Conservation (phyloP, 2,329 filamentous ascomycete genomes). For the Aspergillus ochraceus region DNA sequence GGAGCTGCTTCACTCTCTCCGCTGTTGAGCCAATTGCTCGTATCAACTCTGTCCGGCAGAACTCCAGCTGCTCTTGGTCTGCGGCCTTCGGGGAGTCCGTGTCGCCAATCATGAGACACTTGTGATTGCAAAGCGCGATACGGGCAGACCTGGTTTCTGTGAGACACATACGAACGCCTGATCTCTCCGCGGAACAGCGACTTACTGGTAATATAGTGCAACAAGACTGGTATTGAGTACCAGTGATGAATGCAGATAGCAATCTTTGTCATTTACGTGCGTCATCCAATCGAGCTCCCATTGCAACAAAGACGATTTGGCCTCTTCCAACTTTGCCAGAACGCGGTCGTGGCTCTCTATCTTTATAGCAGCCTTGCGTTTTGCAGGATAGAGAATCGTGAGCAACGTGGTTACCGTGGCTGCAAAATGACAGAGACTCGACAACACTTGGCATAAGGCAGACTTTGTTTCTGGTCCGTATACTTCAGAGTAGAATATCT, state of each 20-base stretch:
- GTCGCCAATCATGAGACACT: constrained; percentile 11
- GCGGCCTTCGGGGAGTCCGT: constrained; percentile 1
- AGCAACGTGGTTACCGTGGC: constrained; percentile 11
- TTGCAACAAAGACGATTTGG: constrained; percentile 7
- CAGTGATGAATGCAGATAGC: constrained; percentile 13
- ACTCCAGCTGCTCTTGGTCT: constrained; percentile 8
- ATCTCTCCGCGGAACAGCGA: background rate
- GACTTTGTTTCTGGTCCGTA: constrained; percentile 11
- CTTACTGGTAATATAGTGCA: constrained; percentile 15
- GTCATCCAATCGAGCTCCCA: constrained; percentile 16
- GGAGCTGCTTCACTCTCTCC: constrained; percentile 13
- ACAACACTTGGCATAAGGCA: constrained; percentile 9
- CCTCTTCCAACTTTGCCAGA: constrained; percentile 7
- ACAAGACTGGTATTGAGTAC: constrained; percentile 13
- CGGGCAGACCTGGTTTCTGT: constrained; percentile 11
- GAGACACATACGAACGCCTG: background rate
- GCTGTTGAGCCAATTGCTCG: constrained; percentile 12
- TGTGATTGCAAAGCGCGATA: constrained; percentile 15
- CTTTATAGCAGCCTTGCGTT: too few species aligned
- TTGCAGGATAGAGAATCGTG: constrained; percentile 11
- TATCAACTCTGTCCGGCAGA: constrained; percentile 11
- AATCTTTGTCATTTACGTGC: constrained; percentile 12
- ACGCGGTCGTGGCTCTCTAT: background rate
- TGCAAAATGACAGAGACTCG: constrained; percentile 13
- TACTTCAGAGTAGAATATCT: constrained; percentile 12